phyloP scores from a whole-genome alignment of 2,329 filamentous ascomycete species.

The Plectosphaerella plurivora region DNA sequence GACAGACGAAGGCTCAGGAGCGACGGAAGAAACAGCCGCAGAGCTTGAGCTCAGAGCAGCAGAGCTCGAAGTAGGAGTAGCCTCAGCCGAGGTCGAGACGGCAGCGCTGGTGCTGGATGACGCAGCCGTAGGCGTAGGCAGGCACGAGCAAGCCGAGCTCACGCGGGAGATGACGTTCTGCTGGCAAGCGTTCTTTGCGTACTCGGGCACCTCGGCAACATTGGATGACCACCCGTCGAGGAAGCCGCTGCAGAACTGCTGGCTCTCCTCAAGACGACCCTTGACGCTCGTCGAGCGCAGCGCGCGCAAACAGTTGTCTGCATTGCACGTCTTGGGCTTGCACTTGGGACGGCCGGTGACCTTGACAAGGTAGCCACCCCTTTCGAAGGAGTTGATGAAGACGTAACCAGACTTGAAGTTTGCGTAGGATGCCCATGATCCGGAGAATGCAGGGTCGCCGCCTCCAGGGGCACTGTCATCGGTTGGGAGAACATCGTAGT shows the following conservation, averaged over 20 bases:
- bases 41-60: too few relatives aligned
- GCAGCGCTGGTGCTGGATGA: neutral
- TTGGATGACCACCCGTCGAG: conserved; percentile 3
- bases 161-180: conserved; percentile 11
- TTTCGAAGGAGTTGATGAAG: conserved; percentile 47
- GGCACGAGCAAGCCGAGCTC: conserved; percentile 9
- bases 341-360: conserved; percentile 12
- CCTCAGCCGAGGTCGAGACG: neutral
- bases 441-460: conserved; percentile 33
- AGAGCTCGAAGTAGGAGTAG: too few relatives aligned
- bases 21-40: too few relatives aligned
- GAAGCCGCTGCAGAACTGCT: conserved; percentile 9
- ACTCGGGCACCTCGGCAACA: conserved; percentile 3
- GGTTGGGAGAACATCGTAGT: conserved; percentile 47
- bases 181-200: conserved; percentile 3
- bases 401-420: conserved; percentile 44
- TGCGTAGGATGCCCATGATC: conserved; percentile 44
- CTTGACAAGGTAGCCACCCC: conserved; percentile 35
- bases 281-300: conserved; percentile 4
- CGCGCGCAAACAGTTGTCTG: conserved; percentile 11
- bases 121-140: conserved; percentile 7
- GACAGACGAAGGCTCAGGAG: too few relatives aligned
- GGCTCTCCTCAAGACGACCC: conserved; percentile 9
- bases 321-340: conserved; percentile 3
- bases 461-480: conserved; percentile 34